Evolutionary conservation across 768 basidiomycete species (phyloP).

Genomic region (Phanerochaete carnosa): DNA sequence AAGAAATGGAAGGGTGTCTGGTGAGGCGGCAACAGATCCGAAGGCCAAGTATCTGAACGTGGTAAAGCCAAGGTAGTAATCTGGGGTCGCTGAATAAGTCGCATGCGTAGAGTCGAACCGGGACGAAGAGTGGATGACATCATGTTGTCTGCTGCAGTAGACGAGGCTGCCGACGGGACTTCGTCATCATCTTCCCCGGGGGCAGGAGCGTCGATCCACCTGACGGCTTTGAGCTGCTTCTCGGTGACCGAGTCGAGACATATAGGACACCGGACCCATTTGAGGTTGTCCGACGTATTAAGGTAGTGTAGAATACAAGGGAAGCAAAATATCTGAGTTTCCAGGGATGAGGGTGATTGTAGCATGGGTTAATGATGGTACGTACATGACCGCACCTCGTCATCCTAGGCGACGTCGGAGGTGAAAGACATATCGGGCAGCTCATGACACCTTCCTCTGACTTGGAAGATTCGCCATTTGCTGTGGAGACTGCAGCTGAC

Average conservation of each 20-base stretch:
- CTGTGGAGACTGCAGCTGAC: conserved; percentile 67
- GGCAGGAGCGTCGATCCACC: conserved; percentile 69
- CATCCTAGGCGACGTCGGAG: conserved; percentile 87
- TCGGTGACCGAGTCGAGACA: conserved; percentile 93
- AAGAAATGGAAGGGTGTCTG: conserved; percentile 96
- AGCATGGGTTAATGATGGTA: conserved; percentile 19
- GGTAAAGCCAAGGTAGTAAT: conserved; percentile 95
- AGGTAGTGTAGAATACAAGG: conserved; percentile 93
- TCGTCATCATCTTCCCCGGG: conserved; percentile 33
- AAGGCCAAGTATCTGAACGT: conserved; percentile 90
- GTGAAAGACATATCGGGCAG: conserved; percentile 95
- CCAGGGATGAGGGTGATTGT: conserved; percentile 6
- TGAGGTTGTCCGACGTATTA: conserved; percentile 72
- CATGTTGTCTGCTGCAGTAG: conserved; percentile 34
- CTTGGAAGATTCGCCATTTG: conserved; percentile 38
- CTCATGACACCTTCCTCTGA: conserved; percentile 62
- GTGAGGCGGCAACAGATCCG: conserved; percentile 85
- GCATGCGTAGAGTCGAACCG: conserved; percentile 73
- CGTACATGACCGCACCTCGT: conserved; percentile 97
- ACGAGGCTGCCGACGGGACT: conserved; percentile 36
- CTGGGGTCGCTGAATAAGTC: conserved; percentile 88
- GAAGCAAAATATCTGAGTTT: conserved; percentile 81
- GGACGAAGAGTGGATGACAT: conserved; percentile 41
- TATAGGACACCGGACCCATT: conserved; percentile 93
- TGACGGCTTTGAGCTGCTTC: conserved; percentile 88